phyloP scores from a whole-genome alignment of 495 filamentous ascomycete species.

The Xylaria venustula region DNA sequence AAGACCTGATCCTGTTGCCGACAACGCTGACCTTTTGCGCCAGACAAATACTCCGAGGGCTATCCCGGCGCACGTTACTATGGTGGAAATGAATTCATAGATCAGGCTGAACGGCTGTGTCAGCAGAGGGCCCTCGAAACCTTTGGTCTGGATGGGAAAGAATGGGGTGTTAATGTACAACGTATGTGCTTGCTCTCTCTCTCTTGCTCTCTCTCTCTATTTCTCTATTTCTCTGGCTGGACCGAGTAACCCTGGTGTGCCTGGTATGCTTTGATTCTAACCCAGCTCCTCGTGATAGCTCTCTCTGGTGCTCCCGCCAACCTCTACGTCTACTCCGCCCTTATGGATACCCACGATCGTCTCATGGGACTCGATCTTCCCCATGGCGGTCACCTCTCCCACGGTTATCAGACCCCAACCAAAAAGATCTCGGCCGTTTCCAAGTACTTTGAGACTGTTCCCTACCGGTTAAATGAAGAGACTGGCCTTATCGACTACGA shows the following conservation, averaged over 20 bases:
- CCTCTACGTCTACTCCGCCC: conserved; percentile 89
- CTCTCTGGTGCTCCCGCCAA: conserved; percentile 96
- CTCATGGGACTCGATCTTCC: conserved; percentile 97
- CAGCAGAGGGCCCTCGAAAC: conserved; percentile 85
- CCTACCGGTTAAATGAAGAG: conserved; percentile 84
- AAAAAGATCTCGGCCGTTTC: conserved; percentile 99
- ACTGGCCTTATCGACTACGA: conserved; percentile 95
- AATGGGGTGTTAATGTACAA: conserved; percentile 99
- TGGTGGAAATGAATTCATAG: conserved; percentile 94
- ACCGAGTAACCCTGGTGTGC: no score
- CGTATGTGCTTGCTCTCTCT: conserved; percentile 50
- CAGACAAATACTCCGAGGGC: conserved; percentile 98
- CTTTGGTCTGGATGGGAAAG: conserved; percentile 75
- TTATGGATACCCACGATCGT: conserved; percentile 88
- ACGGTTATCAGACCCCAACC: conserved; percentile 95
- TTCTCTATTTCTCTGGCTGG: no score
- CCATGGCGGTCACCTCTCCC: conserved; percentile 94
- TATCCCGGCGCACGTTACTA: conserved; percentile 98
- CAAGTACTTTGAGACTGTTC: conserved; percentile 97
- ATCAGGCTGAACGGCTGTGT: conserved; percentile 84
- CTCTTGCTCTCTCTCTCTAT: no score
- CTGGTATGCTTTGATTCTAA: conserved; percentile 18
- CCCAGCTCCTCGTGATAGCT: conserved; percentile 47
- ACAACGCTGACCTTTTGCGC: conserved; percentile 12
- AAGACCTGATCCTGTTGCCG: not conserved